Evolutionary conservation across 176 grass and related monocot genomes (phyloP), one percentile per base, ranked within the genome.

Genomic region (Aegilops speltoides): DNA sequence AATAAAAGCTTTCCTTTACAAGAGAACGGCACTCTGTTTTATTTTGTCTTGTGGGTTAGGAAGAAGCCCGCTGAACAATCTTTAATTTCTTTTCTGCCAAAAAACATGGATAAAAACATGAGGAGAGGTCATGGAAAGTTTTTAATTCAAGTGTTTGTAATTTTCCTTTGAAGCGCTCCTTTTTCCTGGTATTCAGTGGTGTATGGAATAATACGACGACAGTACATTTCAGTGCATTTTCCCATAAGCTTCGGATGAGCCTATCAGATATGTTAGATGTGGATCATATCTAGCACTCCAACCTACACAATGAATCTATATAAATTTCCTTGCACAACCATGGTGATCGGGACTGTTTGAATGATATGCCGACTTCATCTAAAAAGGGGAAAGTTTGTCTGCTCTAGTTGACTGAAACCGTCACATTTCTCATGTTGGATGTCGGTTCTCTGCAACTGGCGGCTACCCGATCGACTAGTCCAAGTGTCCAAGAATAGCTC

Each of bases 1-100:
- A 95, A 93, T 93, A 95, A 95, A 79, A 90, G 34, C 10, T 73
- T 87, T 75, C 37, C 8, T 68, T 62, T 83, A 59, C 63, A 83
- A 80, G 73, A 77, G 84, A 87, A 86, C 31, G 66, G 9, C 84
- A 86, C 66, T 78, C 31, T 86, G 25, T 61, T 91, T 83, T 82
- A 50, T 91, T 85, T 92, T 82, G 64, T 37, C 61, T 31, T 19
- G 65, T 76, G 76, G 88, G 85, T 65, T 54, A 81, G 56, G 56
- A 59, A 59, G 76, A 86, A 33, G 77, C 77, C 86, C 11, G 38
- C 70, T 4, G 67, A 68, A 79, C 43, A 89, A 61, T 45, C 56
- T 86, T 86, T 45, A 77, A 89, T 83, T 87, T 89, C 25, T n/a
- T 83, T 83, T 38, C 76, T 76, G 31, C 57, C 1, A 23, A 31